Conservation (phyloP, 2,329 filamentous ascomycete species). For the Penicillium sp. region DNA sequence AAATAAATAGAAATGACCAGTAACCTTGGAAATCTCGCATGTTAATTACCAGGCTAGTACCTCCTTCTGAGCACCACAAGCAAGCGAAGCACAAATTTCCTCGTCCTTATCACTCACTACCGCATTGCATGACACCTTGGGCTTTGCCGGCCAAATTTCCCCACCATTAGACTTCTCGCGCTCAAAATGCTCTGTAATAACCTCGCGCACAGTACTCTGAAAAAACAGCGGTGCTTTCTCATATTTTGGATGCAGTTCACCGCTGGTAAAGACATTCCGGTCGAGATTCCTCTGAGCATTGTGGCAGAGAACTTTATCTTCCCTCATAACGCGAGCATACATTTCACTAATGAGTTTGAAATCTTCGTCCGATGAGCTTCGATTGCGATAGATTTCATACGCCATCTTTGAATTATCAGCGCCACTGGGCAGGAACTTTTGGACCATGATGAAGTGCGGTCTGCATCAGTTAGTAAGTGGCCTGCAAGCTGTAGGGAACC, state of each 20-base stretch:
- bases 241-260: conserved; percentile 56
- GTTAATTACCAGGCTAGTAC: conserved; percentile 21
- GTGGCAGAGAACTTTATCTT: conserved; percentile 59
- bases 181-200: conserved; percentile 45
- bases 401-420: conserved; percentile 51
- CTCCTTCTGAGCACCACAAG: conserved; percentile 21
- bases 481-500: background rate
- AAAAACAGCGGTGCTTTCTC: conserved; percentile 57
- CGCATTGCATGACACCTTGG: conserved; percentile 15
- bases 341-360: conserved; percentile 54
- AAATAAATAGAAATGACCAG: no score
- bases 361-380: conserved; percentile 53
- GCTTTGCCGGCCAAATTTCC: conserved; percentile 51
- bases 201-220: conserved; percentile 48
- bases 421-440: conserved; percentile 54
- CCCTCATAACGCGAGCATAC: conserved; percentile 59
- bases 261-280: conserved; percentile 56
- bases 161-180: conserved; percentile 42
- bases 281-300: conserved; percentile 57
- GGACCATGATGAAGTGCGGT: conserved; percentile 60
- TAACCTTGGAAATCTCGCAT: no score
- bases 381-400: conserved; percentile 60
- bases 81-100: conserved; percentile 18
- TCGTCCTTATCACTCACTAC: conserved; percentile 24
- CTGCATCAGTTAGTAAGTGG: conserved; percentile 35